phyloP scores from a whole-genome alignment of 2,329 filamentous ascomycete genomes.

The Cercospora citrullina region DNA sequence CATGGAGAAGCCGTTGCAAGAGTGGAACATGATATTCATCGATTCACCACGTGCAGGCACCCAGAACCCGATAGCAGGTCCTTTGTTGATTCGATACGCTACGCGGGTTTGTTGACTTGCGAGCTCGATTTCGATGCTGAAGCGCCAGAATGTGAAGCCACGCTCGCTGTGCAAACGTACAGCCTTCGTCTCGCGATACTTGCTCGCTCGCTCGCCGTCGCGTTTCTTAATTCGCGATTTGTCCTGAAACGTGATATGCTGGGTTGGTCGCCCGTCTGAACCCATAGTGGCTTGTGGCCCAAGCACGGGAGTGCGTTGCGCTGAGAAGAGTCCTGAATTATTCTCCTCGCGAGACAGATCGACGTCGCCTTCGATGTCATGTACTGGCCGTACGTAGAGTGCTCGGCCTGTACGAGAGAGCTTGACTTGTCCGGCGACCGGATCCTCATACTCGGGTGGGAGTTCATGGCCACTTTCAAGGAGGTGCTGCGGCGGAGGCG shows the following conservation, averaged over 20 bases:
- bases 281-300: slow-evolving; percentile 32
- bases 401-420: slow-evolving; percentile 81
- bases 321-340: slow-evolving; percentile 79
- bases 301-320: slow-evolving; percentile 36
- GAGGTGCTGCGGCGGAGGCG: slow-evolving; percentile 71
- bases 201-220: slow-evolving; percentile 79
- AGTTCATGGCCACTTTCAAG: slow-evolving; percentile 61
- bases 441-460: slow-evolving; percentile 81
- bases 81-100: slow-evolving; percentile 92
- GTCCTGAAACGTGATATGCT: slow-evolving; percentile 43
- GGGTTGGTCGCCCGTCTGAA: slow-evolving; percentile 28
- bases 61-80: slow-evolving; percentile 89
- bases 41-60: slow-evolving; percentile 78
- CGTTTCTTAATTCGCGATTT: slow-evolving; percentile 52
- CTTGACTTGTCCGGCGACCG: slow-evolving; percentile 83
- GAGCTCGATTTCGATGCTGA: slow-evolving; percentile 91
- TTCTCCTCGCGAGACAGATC: slow-evolving; percentile 80
- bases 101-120: slow-evolving; percentile 75
- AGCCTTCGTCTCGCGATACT: slow-evolving; percentile 67
- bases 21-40: slow-evolving; percentile 99
- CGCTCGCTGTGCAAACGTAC: slow-evolving; percentile 80
- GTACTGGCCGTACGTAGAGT: slow-evolving; percentile 85
- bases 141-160: slow-evolving; percentile 94
- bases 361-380: slow-evolving; percentile 73
- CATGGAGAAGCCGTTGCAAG: slow-evolving; percentile 91